Evolutionary conservation across 192 early-diverging fungal genomes (phyloP).

Genomic region (Radiomyces spectabilis): DNA sequence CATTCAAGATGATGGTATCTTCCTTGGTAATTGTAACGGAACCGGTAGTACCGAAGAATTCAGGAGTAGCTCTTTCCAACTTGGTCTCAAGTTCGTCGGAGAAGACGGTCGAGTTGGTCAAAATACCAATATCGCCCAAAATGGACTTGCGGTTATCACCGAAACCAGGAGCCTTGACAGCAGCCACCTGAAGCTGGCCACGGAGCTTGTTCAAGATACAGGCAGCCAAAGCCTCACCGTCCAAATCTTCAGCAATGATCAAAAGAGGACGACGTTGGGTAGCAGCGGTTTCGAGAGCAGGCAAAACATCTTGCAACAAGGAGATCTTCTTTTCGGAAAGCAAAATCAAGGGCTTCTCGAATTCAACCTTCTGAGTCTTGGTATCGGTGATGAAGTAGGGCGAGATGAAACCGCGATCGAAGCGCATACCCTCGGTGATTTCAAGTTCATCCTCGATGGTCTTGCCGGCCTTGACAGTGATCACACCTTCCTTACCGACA

Average conservation of each 20-base stretch:
- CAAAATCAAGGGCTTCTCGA: constrained; percentile 97
- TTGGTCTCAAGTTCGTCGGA: constrained; percentile 94
- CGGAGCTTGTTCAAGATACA: constrained; percentile 99
- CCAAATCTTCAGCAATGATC: constrained; percentile 96
- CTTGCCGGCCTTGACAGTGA: constrained; percentile 99
- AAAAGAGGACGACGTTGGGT: constrained; percentile 91
- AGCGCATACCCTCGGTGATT: constrained; percentile 99
- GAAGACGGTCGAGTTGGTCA: constrained; percentile 96
- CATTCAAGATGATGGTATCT: constrained; percentile 96
- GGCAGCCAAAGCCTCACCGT: constrained; percentile 97
- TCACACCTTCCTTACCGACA: constrained; percentile 99
- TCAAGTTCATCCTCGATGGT: constrained; percentile 96
- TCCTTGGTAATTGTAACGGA: constrained; percentile 94
- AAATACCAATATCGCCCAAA: constrained; percentile 90
- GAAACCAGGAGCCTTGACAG: constrained; percentile 98
- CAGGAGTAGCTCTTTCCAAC: constrained; percentile 86
- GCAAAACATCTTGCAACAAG: constrained; percentile 89
- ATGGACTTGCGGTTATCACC: constrained; percentile 99
- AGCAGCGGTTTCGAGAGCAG: constrained; percentile 90
- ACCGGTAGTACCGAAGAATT: constrained; percentile 83
- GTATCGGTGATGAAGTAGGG: constrained; percentile 99
- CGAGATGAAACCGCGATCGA: constrained; percentile 98
- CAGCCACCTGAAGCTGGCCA: constrained; percentile 91
- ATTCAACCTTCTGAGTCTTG: constrained; percentile 96
- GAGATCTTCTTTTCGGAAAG: constrained; percentile 98